phyloP scores from a whole-genome alignment of 202 grass and related monocot genomes.

The Thinopyrum obtusiflorum region DNA sequence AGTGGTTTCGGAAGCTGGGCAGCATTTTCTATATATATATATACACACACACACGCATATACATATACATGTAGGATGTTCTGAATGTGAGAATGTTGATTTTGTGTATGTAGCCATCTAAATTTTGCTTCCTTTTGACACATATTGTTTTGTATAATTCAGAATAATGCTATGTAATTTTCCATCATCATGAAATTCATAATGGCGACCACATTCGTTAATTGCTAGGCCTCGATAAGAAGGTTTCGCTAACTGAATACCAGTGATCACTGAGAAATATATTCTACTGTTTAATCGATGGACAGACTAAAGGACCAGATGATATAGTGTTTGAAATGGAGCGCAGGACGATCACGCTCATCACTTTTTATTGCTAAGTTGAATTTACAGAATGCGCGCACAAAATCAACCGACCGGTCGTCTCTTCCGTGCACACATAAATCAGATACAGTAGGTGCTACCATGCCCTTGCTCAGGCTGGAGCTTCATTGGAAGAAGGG shows the following conservation, averaged over 20 bases:
- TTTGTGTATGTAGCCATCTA: constrained; percentile 44
- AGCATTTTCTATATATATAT: not conserved
- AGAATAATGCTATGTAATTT: not conserved
- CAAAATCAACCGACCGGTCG: not conserved
- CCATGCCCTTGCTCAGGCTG: constrained; percentile 41
- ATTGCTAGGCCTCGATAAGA: too few relatives aligned
- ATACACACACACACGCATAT: not conserved
- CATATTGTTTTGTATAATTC: constrained; percentile 14
- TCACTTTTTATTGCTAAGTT: not conserved
- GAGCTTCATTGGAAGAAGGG: constrained; percentile 59
- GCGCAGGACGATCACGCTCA: not conserved
- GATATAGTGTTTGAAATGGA: not conserved
- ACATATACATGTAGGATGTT: constrained; percentile 13
- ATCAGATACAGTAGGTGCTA: not conserved
- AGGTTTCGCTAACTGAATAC: not conserved
- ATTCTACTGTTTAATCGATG: not conserved
- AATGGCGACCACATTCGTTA: accelerated
- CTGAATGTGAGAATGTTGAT: constrained; percentile 44
- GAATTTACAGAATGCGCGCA: not conserved
- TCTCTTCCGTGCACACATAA: not conserved
- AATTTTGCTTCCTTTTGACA: constrained; percentile 12
- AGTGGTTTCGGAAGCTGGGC: constrained; percentile 8
- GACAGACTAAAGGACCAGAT: not conserved
- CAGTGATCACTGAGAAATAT: not conserved
- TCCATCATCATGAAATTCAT: not conserved